Evolutionary conservation across 164 flowering plant species (phyloP), one percentile per base, ranked within the genome.

Genomic region (Vitis amurensis): DNA sequence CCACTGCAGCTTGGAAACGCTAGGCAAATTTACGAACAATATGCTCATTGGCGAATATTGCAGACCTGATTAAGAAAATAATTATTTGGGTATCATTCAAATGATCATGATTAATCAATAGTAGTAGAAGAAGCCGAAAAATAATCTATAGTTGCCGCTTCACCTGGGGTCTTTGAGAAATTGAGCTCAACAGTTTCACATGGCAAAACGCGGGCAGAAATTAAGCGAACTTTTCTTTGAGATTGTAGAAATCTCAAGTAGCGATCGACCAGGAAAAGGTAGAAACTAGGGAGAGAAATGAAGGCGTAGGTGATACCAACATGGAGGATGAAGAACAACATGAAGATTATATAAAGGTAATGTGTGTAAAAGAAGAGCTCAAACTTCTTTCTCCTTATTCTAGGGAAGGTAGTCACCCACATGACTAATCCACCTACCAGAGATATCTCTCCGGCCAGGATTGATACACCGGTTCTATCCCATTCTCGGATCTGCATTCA

Each of bases 361-460:
- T 90, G 97, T 6, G 91, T 84, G 82, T 87, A 93, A 72, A 81
- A 87, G 87, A 93, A 93, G 72, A 93, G 85, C 80, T 90, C 97
- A 63, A 89, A 94, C 67, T 79, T 53, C 73, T 85, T 88, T 68
- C 87, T 70, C 63, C 97, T 76, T 4, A 91, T 76, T 3, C 73
- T 56, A 1, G 84, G 86, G 66, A 84, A 62, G 58, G 83, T 83
- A 13, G 91, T 87, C 3, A 58, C 76, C 97, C 97, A 89, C 82
- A 91, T 75, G 62, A 47, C 66, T 62, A 90, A 55, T 64, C 89
- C 89, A 12, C 68, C 23, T 9, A 84, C 44, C 61, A 89, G 70
- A 9, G 91, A 71, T 12, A 91, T 19, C 63, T 86, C 97, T 71
- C 97, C 98, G 0, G 97, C 89, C 61, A 90, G 72, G 67, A 86